Base-by-base conservation (phyloP, 257 asterid genomes). In the Capsicum pubescens region DNA sequence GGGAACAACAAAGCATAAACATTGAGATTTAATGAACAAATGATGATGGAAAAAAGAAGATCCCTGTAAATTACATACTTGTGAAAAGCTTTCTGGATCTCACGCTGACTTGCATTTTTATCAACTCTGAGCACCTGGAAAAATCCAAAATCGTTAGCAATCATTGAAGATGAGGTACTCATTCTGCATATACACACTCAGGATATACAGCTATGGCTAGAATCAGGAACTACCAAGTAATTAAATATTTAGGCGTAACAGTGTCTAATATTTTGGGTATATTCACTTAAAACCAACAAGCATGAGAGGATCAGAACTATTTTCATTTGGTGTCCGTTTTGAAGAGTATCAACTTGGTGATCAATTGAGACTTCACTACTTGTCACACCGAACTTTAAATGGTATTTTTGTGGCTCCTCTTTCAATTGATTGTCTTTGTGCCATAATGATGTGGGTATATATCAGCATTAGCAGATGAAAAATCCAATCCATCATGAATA, bases 41-140 rank as follows among this genome's bases (percentile, higher is more conserved):
- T 39, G 76, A 79, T 52, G 68, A 71, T 57, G 61, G 6, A 14
- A 76, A 55, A 6, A 6, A 48, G 35, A 35, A n/a, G 69, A 32
- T 16, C 67, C 32, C 39, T 6, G 10, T 14, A 36, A 3, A 56
- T 55, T 15, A 85, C 97, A 11, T 93, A 96, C 98, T 94, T 96
- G 93, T 97, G 99, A 85, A 97, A 97, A 81, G 99, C 98, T 76
- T 97, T 97, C 55, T 97, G 98, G 86, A 97, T 93, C 60, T 97
- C 98, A 0, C 99, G 94, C 86, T 93, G 95, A 85, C 92, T 93
- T 10, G 98, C 97, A 11, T 82, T 92, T 81, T 85, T 88, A 83
- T 95, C 98, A 63, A 97, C 97, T 84, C 99, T 98, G 67, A 97
- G 97, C 5, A 93, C 98, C 99, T 97, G 64, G 1, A 76, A 76